phyloP scores from a whole-genome alignment of 129 eudicot species.

The Ambrosia trifida region DNA sequence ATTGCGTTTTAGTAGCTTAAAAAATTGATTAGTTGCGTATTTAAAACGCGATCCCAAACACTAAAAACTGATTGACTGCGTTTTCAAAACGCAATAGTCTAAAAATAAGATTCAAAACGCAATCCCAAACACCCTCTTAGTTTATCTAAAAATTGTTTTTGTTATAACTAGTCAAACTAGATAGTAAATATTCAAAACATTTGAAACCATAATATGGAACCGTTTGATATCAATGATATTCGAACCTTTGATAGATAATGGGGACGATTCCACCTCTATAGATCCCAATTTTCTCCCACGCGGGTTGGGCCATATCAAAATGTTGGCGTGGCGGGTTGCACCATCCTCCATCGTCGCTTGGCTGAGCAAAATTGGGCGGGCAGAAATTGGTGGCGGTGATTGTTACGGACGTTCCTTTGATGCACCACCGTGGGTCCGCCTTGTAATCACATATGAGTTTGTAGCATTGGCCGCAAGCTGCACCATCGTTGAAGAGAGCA shows the following conservation, averaged over 20 bases:
- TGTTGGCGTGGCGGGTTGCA: slow-evolving; percentile 90
- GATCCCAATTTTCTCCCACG: slow-evolving; percentile 89
- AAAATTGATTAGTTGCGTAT: too few relatives aligned
- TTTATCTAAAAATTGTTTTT: too few relatives aligned
- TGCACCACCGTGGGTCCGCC: slow-evolving; percentile 73
- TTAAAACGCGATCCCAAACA: too few relatives aligned
- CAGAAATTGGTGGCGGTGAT: slow-evolving; percentile 85
- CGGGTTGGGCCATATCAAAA: slow-evolving; percentile 95
- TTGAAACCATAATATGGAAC: background rate
- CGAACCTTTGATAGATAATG: slow-evolving; percentile 65
- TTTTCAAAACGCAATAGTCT: too few relatives aligned
- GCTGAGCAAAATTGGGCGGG: slow-evolving; percentile 73
- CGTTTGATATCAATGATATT: background rate
- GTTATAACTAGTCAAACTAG: too few relatives aligned
- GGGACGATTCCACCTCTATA: slow-evolving; percentile 81
- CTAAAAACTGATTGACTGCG: too few relatives aligned
- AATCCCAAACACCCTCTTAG: too few relatives aligned
- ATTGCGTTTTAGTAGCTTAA: too few relatives aligned
- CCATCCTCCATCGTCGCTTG: slow-evolving; percentile 84
- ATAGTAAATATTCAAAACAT: background rate
- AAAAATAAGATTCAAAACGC: too few relatives aligned
- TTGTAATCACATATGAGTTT: slow-evolving; percentile 66
- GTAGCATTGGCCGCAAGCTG: slow-evolving; percentile 83
- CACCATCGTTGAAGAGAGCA: slow-evolving; percentile 79
- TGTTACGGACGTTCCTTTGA: slow-evolving; percentile 57